Evolutionary conservation across 2,329 filamentous ascomycete genomes (phyloP).

Genomic region (Lachnellula occidentalis): DNA sequence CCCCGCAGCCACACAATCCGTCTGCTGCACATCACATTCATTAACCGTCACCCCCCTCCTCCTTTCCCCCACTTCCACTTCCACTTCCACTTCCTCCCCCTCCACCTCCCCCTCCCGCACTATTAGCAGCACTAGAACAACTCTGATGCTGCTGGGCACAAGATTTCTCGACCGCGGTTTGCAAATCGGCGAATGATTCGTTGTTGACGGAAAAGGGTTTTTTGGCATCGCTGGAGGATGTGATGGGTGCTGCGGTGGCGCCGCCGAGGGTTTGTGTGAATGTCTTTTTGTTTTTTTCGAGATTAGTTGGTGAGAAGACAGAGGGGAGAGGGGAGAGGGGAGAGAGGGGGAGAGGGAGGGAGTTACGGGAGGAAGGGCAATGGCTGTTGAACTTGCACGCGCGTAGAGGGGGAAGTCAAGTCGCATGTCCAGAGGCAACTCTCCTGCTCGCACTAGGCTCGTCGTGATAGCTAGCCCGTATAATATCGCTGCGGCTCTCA

Average conservation of each 20-base stretch:
- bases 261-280: constrained; percentile 4
- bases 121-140: constrained; percentile 13
- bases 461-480: not conserved
- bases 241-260: not conserved
- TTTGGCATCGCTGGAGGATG: not conserved
- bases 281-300: too few relatives aligned
- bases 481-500: not conserved
- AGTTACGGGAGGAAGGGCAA: too few relatives aligned
- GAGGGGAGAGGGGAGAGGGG: not conserved
- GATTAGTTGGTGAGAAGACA: too few relatives aligned
- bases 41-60: constrained; percentile 14
- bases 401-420: not conserved
- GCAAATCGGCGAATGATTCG: constrained; percentile 15
- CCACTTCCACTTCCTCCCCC: constrained; percentile 1
- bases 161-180: constrained; percentile 4
- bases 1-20: not conserved
- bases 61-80: constrained; percentile 1
- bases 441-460: not conserved
- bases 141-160: constrained; percentile 17
- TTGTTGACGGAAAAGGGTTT: constrained; percentile 13
- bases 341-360: too few relatives aligned
- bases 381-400: not conserved
- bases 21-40: constrained; percentile 16
- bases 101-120: not conserved
- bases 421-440: not conserved